Evolutionary conservation across 306 rosid species (phyloP), one percentile per base, ranked within the genome.

Genomic region (Oxytropis ochrocephala): DNA sequence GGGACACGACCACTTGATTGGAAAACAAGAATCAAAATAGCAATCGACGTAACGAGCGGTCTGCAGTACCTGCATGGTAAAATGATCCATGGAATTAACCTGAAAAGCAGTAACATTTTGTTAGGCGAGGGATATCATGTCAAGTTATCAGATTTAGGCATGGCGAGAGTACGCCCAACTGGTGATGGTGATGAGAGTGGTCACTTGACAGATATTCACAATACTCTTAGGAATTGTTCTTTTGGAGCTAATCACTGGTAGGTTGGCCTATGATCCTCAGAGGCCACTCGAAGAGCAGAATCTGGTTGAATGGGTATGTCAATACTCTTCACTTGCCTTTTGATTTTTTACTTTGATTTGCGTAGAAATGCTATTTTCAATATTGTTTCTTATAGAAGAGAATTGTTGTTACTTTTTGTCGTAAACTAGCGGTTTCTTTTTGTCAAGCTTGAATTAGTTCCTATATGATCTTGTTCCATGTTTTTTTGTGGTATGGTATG

Each of bases 151-250:
- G 98, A 93, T 77, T 94, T 94, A 69, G 96, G 98, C 57, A 76
- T 85, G 80, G 96, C 98, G 19, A 94, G 79, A 88, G 94, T 85
- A 5, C 92, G 92, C 4, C 95, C 97, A 4, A 83, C 75, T 48
- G 88, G 94, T 49, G 96, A 86, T 63, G 76, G 88, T 74, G 88
- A 91, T 24, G 85, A 79, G 89, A 90, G 97, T 0, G 96, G 97
- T 36, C 92, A 88, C 66, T 83, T 90, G 61, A 90, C 97, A 21
- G 97, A 94, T 75, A 81, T 94, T 73, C 88, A 90, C 80, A 90
- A 95, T n/a, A n/a, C n/a, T n/a, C 82, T 88, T 94, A 9, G 98
- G 97, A 7, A 96, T 94, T 32, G 97, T 88, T 84, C 94, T 94
- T 79, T 81, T 94, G 89, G 98, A 94, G 86, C 82, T 94, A 64